Base-by-base conservation (phyloP, 495 filamentous ascomycete genomes). In the Rusavskia elegans region DNA sequence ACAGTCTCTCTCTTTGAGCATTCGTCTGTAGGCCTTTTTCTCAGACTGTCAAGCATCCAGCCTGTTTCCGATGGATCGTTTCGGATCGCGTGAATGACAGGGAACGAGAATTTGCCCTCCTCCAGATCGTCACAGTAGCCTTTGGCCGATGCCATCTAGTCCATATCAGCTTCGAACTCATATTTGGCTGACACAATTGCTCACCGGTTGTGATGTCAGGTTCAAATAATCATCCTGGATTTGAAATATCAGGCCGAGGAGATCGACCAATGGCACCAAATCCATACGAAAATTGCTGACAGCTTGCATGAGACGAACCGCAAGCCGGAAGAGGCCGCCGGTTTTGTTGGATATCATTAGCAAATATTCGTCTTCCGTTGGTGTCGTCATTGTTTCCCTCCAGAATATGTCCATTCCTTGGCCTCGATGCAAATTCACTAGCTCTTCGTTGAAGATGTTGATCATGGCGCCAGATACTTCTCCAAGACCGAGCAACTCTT, bases 61-160 rank as follows among this genome's bases (percentile, higher is more conserved):
- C 23, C 23, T 9, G 4, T 29, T 45, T 20, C 23, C 1, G 23
- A 29, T 17, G 23, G 23, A 48, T n/a, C 30, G 13, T 35, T 48
- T 17, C 10, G 19, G 30, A 48, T 29, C 5, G 45, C 45, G 49
- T 65, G 61, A 45, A 69, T 71, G 35, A 77, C 58, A 2, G 73
- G 73, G 52, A 76, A 71, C 11, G 68, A 72, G 63, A 72, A 74
- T 60, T 76, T 77, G 29, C 74, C 74, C 52, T 77, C 74, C 44
- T 70, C 71, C 25, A 77, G 60, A 55, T 76, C 74, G 61, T 76
- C 74, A 54, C 69, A 71, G 51, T 77, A 69, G 7, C 76, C 75
- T 59, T 77, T 77, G 42, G 68, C 63, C 23, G 61, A 42, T 17
- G 69, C 62, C 59, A 75, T 74, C 53, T 64, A 54, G 3, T 46